Percentiles rank a stretch among this genome's conserved stretches.
Evolutionary conservation across 192 early-diverging fungal species (phyloP).

Genomic region (Linnemannia elongata): DNA sequence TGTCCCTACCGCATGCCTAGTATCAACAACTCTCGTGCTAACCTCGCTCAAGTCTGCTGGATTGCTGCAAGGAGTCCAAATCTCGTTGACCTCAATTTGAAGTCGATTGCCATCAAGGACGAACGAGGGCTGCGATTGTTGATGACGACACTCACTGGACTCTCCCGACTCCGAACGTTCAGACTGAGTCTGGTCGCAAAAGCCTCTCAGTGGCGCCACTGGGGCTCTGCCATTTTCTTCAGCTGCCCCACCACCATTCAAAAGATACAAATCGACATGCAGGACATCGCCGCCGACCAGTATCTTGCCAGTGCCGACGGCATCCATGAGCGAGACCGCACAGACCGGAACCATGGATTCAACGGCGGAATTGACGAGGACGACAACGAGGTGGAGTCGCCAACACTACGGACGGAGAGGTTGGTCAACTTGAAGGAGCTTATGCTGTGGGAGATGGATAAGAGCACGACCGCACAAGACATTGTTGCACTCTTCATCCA

Average conservation of each 20-base stretch:
- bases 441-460: neutral
- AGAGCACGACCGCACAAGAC: neutral
- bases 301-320: neutral
- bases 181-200: neutral
- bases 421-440: neutral
- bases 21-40: neutral
- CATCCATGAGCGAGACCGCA: neutral
- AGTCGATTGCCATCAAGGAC: neutral
- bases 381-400: neutral
- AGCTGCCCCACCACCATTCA: neutral
- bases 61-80: neutral
- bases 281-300: neutral
- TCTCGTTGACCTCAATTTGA: neutral
- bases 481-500: neutral
- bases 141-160: neutral
- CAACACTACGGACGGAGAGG: neutral
- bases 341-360: neutral
- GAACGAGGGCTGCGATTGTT: neutral
- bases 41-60: neutral
- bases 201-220: neutral
- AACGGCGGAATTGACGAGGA: neutral
- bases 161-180: neutral
- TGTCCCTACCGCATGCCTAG: neutral
- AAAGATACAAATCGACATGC: neutral
- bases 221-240: neutral